Base-by-base conservation (phyloP, 768 basidiomycete species). In the Amanita muscaria region DNA sequence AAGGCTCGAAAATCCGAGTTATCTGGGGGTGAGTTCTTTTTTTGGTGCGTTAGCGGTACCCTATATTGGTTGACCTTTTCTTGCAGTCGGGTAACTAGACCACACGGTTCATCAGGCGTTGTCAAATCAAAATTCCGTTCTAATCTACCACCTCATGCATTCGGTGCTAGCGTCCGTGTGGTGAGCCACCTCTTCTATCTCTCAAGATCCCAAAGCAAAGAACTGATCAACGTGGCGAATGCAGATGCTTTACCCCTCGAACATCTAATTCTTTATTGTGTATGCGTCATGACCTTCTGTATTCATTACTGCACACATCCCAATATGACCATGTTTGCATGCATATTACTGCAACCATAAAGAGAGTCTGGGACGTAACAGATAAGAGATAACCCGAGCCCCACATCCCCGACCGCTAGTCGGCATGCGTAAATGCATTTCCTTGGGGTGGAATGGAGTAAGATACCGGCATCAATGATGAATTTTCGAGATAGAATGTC, bases 91-190 rank as follows among this genome's bases (percentile, higher is more conserved):
- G 80, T 94, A 52, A 91, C 91, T 49, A 85, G 92, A 60, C 78
- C 91, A 54, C 92, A 97, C 67, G 93, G 96, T 54, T 85, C 80
- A 66, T 87, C 82, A 53, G 94, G 94, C 60, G 89, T 92, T 57
- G 93, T 97, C 57, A 92, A 93, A 70, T 83, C 88, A 69, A 96
- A 96, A 77, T 97, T 97, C 80, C 74, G 76, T 52, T 79, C 79
- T 58, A 98, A 98, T 77, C 82, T 98, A 54, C 93, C 94, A 54
- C 89, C 94, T 51, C 84, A 84, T 56, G 79, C 86, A 49, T 96
- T 98, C 64, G 94, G 93, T 68, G 92, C 91, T 46, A 77, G 77
- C 58, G 84, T 91, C 63, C 84, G 91, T 64, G 74, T 94, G 65
- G 90, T 94, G 68, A 53, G 87, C 79, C 44, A 37, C 25, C 12